Percentiles rank a stretch among this genome's conserved stretches.
phyloP scores from a whole-genome alignment of 2,329 filamentous ascomycete species.

The Fusarium temperatum region DNA sequence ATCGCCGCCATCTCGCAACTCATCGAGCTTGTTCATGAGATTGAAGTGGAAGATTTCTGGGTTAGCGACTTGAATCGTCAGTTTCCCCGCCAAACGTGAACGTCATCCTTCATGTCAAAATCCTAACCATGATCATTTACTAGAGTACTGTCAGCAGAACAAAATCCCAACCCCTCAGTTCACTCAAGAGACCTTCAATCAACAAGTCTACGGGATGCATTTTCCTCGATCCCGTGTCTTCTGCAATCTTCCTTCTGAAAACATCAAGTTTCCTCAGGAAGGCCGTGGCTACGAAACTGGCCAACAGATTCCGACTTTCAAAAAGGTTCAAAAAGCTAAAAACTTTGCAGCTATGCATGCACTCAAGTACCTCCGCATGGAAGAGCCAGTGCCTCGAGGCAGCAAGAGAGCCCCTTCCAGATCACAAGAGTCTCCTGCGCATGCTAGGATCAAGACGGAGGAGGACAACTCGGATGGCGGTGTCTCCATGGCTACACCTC shows the following conservation, averaged over 20 bases:
- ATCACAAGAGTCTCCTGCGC: neutral
- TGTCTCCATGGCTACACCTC: neutral
- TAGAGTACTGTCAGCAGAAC: conserved; percentile 27
- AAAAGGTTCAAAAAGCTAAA: conserved; percentile 62
- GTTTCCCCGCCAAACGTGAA: neutral
- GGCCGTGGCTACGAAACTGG: conserved; percentile 48
- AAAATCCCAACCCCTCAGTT: neutral
- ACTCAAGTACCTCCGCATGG: conserved; percentile 1
- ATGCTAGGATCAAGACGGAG: conserved; percentile 26
- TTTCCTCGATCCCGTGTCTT: conserved; percentile 39
- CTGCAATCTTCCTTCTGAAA: conserved; percentile 37
- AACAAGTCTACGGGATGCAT: conserved; percentile 15
- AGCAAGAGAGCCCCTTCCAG: conserved; percentile 11
- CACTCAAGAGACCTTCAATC: conserved; percentile 25
- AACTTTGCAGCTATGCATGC: conserved; percentile 62
- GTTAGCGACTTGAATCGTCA: conserved; percentile 45
- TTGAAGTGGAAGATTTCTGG: conserved; percentile 42
- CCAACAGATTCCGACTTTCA: conserved; percentile 49
- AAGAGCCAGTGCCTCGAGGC: neutral
- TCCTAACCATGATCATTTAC: neutral
- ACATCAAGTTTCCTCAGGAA: conserved; percentile 39
- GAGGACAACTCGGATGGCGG: conserved; percentile 19
- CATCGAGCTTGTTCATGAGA: conserved; percentile 43
- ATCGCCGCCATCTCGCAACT: conserved; percentile 53
- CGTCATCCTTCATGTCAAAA: neutral